These are phyloP conservation scores for Rhododendron vialii DNA, from an alignment of 148 eudicot species.

Conservation along the genomic window DNA sequence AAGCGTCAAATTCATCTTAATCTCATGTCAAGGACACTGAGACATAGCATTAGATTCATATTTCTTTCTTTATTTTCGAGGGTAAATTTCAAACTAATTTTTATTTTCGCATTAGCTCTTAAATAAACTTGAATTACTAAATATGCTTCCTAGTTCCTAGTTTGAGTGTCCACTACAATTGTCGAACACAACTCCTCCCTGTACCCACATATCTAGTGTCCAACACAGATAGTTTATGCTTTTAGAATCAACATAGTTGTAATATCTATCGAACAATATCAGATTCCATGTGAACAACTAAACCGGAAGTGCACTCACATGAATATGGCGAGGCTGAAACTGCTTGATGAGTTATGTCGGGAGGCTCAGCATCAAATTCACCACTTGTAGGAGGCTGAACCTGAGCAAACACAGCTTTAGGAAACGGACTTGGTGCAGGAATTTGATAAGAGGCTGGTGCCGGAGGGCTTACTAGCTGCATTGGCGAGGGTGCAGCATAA, in stretches of 20 bases:
- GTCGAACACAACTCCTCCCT: not conserved
- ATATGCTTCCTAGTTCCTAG: not conserved
- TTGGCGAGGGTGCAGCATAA: conserved; percentile 35
- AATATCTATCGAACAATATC: not conserved
- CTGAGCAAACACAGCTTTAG: conserved; percentile 52
- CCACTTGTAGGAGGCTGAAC: conserved; percentile 45
- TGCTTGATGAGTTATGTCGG: conserved; percentile 40
- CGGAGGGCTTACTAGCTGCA: conserved; percentile 37
- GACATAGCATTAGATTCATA: not conserved
- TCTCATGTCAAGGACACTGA: not conserved
- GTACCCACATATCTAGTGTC: not conserved
- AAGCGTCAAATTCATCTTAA: not conserved
- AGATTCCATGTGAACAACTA: not conserved
- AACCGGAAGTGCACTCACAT: conserved; percentile 50
- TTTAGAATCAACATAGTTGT: not conserved
- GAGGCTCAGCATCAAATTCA: conserved; percentile 48
- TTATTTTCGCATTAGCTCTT: not conserved
- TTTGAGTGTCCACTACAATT: not conserved
- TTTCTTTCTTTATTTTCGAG: not conserved
- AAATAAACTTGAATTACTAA: not conserved
- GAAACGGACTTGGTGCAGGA: conserved; percentile 60
- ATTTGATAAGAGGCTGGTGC: conserved; percentile 29
- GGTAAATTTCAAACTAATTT: not conserved
- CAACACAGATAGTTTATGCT: not conserved
- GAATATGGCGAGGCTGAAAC: conserved; percentile 52